These are phyloP conservation scores for Backusella parvicylindrica DNA, from an alignment of 192 early-diverging fungal genomes.

Conservation along the genomic window DNA sequence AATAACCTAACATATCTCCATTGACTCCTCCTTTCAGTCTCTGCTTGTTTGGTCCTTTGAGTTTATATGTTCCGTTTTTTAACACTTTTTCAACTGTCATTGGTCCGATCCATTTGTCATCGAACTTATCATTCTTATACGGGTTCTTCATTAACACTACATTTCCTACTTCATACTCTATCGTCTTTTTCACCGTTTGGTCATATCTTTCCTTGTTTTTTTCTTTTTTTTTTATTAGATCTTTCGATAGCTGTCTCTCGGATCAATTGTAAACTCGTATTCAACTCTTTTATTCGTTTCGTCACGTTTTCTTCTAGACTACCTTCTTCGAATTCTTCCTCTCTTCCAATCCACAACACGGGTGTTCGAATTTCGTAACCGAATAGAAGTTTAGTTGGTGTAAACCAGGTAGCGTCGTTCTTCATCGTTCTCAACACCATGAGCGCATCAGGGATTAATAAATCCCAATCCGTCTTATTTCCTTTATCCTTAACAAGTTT, in stretches of 20 bases:
- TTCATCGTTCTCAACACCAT: slow-evolving; percentile 11
- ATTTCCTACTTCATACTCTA: background rate
- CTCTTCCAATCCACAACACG: background rate
- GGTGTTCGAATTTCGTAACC: slow-evolving; percentile 16
- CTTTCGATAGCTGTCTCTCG: too few species aligned
- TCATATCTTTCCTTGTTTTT: background rate
- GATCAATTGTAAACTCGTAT: too few species aligned
- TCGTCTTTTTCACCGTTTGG: background rate
- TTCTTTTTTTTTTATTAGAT: too few species aligned
- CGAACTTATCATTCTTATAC: background rate
- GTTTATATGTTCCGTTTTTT: background rate
- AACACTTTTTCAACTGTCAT: background rate
- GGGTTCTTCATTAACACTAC: background rate
- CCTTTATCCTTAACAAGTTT: background rate
- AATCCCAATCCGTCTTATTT: background rate
- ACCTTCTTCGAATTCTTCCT: background rate
- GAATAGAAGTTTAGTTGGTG: slow-evolving; percentile 9
- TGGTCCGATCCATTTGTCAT: background rate
- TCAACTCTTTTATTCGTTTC: too few species aligned
- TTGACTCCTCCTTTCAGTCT: background rate
- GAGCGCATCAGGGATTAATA: background rate
- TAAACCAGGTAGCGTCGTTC: slow-evolving; percentile 10
- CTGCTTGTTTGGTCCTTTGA: background rate
- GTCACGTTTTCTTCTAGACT: too few species aligned
- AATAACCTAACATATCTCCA: background rate